Conservation (phyloP, 495 filamentous ascomycete species). For the Jackrogersella minutella region DNA sequence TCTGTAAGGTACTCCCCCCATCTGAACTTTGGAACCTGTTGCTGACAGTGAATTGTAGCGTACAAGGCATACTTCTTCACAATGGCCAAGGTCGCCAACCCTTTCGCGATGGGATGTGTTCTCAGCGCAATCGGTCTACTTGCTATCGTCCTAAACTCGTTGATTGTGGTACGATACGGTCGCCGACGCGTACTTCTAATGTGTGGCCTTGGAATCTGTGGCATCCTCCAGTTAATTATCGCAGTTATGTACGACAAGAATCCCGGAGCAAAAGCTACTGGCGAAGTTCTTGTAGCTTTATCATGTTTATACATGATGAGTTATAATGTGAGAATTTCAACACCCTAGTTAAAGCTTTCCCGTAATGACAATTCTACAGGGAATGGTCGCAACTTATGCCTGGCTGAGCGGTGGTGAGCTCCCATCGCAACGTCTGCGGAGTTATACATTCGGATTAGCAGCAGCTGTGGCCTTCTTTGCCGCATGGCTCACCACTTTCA, state of each 20-base stretch:
- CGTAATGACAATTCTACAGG: slow-evolving; percentile 35
- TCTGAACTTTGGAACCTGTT: background rate
- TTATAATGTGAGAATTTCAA: slow-evolving; percentile 52
- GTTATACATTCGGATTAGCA: slow-evolving; percentile 57
- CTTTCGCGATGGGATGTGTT: slow-evolving; percentile 60
- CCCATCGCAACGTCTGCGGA: slow-evolving; percentile 52
- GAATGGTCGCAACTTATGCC: slow-evolving; percentile 54
- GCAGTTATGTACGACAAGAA: slow-evolving; percentile 55
- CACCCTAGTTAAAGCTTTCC: slow-evolving; percentile 18
- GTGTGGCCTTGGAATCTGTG: slow-evolving; percentile 53
- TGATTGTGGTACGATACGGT: slow-evolving; percentile 55
- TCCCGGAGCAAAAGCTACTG: slow-evolving; percentile 51
- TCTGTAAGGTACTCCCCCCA: slow-evolving; percentile 36
- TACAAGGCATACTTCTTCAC: slow-evolving; percentile 65
- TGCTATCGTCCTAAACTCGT: slow-evolving; percentile 57
- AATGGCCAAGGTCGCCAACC: slow-evolving; percentile 59
- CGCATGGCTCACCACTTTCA: slow-evolving; percentile 60
- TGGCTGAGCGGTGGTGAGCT: slow-evolving; percentile 61
- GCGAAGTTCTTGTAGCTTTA: slow-evolving; percentile 54
- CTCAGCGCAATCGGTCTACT: slow-evolving; percentile 56
- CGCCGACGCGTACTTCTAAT: slow-evolving; percentile 57
- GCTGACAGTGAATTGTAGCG: slow-evolving; percentile 36
- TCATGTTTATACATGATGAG: slow-evolving; percentile 57
- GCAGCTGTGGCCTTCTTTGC: slow-evolving; percentile 52
- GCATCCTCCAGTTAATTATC: slow-evolving; percentile 54